Percentiles rank a stretch among this genome's conserved stretches.
Evolutionary conservation across 345 rosid species (phyloP).

Genomic region (Corchorus olitorius): DNA sequence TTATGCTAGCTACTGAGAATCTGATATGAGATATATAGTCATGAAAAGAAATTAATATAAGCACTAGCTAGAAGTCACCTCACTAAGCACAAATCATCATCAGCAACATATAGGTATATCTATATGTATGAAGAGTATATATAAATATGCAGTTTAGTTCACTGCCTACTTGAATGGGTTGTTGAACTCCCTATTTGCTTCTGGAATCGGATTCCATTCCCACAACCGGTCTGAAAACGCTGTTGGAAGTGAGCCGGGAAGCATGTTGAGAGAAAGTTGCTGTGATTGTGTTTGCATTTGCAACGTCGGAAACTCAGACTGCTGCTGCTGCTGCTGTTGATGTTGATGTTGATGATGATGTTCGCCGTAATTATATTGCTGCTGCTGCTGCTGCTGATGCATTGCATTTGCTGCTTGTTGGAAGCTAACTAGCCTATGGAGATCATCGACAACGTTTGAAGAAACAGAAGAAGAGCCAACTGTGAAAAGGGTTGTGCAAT

Average conservation of each 20-base stretch:
- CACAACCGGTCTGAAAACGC: constrained; percentile 64
- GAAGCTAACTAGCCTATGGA: constrained; percentile 65
- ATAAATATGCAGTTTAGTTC: not conserved
- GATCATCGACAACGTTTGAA: constrained; percentile 55
- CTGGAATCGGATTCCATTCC: constrained; percentile 90
- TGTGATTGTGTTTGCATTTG: constrained; percentile 42
- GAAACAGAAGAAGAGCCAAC: constrained; percentile 32
- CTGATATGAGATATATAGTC: not conserved
- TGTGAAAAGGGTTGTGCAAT: constrained; percentile 24
- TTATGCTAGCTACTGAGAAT: not conserved
- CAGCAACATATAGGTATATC: not conserved
- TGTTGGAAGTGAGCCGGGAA: constrained; percentile 44
- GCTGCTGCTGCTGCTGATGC: constrained; percentile 42
- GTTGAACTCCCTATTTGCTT: constrained; percentile 52
- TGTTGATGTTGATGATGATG: constrained; percentile 39
- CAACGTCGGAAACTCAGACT: constrained; percentile 39
- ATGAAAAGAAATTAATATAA: not conserved
- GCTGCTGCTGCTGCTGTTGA: constrained; percentile 39
- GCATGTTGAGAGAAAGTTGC: constrained; percentile 45
- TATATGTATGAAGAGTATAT: not conserved
- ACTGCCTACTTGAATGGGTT: constrained; percentile 62
- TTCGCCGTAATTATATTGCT: not conserved
- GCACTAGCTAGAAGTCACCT: not conserved
- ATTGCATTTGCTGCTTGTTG: constrained; percentile 42
- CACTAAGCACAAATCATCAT: not conserved